Base-by-base conservation (phyloP, 257 asterid genomes). In the Paraleonurus japonicus region DNA sequence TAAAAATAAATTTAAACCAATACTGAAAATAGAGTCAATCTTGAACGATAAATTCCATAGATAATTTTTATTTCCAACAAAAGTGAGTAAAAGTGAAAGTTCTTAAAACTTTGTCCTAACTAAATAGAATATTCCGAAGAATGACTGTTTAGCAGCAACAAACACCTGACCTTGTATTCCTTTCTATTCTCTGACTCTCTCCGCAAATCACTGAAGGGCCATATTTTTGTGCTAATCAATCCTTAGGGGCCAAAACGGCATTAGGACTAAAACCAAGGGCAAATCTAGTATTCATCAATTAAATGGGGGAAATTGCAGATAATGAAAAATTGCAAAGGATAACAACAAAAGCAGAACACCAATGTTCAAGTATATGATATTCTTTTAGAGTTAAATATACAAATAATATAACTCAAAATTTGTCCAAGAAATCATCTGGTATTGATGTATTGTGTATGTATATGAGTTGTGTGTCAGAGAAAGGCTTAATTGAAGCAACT, bases 391-490 rank as follows among this genome's bases (percentile, higher is more conserved):
- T 43, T 17, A 39, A 23, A 35, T 61, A 61, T 58, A 51, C 20
- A 37, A 32, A n/a, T n/a, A 20, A 57, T 41, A 8, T 26, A 32
- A 32, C 8, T 32, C 37, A 32, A 32, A 32, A 32, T 8, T 32
- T 32, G 37, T 32, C n/a, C 19, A 43, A 43, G 51, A 43, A 43
- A 13, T 43, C 17, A 43, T 13, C 51, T 43, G 6, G 1, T 35
- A 1, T 33, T 33, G 39, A 33, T 32, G 65, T 70, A 65, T 59
- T 15, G 30, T 57, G 47, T 61, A 23, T 24, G 24, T 35, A 59
- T 11, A 45, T 77, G 78, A 43, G 68, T 45, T 55, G 77, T 79
- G 74, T 65, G 71, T 64, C 69, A 74, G 69, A 50, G 15, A 74
- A 58, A 50, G 7, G 45, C 59, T 55, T 50, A 20, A 55, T 41